Evolutionary conservation across 116 monocot genomes (phyloP), one percentile per base, ranked within the genome.

Genomic region (Phalaenopsis hybrid): DNA sequence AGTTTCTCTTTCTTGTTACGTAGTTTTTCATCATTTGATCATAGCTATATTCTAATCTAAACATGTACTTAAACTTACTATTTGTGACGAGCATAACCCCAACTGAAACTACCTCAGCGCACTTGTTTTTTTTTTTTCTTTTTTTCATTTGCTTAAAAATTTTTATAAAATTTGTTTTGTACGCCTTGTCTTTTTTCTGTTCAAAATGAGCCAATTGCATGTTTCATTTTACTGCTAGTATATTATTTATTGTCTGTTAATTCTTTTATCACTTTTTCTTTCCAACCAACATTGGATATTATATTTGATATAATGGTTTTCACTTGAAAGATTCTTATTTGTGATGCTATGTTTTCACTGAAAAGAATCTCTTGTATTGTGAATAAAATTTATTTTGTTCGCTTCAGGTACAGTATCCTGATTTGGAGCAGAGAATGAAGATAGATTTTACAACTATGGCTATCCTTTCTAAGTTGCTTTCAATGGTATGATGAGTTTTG

Each of bases 391-490:
- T 8, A 15, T 51, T 75, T 51, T 18, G 28, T 31, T 52, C 23
- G 49, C 11, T 86, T 12, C 74, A 97, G 97, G 93, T 97, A 77
- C 94, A 97, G 72, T 97, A 97, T 77, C 97, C 97, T 89, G 92
- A 92, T 51, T 85, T 97, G 80, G 89, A 91, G 86, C 86, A 93
- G 84, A 82, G 84, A 20, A 91, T 97, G 91, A 91, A 88, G 83
- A 83, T 97, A 81, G 97, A 97, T 79, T 84, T 97, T 57, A 77
- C 83, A 85, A 93, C 91, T 45, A 97, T 97, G 94, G 55, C 78
- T 76, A 50, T 97, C 70, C 88, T 97, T 76, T 94, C 97, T 74
- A 94, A 89, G 48, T 89, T 88, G 49, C 86, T 97, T 80, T 85
- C 94, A 34, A 81, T 84, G 97, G 97, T 97, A 92, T 80, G 85